Percentiles rank a stretch among this genome's conserved stretches.
Conservation (phyloP, 306 rosid species). For the Dalbergia cultrata region DNA sequence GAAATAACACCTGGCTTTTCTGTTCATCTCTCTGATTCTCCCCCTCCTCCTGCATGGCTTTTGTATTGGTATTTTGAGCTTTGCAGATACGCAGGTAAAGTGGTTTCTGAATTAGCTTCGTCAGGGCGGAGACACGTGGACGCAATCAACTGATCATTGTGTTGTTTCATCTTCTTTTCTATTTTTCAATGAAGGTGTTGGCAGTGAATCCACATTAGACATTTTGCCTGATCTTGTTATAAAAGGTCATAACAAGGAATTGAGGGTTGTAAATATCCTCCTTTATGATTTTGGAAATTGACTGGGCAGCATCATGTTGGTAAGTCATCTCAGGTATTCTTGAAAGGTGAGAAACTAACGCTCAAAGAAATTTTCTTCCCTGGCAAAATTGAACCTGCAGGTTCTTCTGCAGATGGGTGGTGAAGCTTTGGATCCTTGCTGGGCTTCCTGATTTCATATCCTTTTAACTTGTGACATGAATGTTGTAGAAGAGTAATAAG, state of each 20-base stretch:
- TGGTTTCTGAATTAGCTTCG: conserved; percentile 42
- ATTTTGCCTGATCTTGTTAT: conserved; percentile 39
- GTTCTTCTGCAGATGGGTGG: conserved; percentile 28
- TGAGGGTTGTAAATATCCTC: conserved; percentile 31
- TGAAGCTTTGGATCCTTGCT: conserved; percentile 36
- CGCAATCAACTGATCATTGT: conserved; percentile 29
- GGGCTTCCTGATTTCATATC: conserved; percentile 13
- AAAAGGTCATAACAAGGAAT: conserved; percentile 34
- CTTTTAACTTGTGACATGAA: conserved; percentile 24
- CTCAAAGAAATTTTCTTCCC: conserved; percentile 21
- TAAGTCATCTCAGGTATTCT: conserved; percentile 39
- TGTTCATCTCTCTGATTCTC: conserved; percentile 21
- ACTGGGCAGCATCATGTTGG: conserved; percentile 13
- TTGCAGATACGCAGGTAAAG: conserved; percentile 52
- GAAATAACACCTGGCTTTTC: conserved; percentile 40
- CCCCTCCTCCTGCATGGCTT: conserved; percentile 24
- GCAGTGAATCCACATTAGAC: conserved; percentile 10
- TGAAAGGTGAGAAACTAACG: conserved; percentile 10
- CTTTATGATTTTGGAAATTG: conserved; percentile 38
- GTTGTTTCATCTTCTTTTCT: conserved; percentile 6
- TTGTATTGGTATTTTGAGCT: conserved; percentile 43
- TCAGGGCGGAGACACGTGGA: conserved; percentile 28
- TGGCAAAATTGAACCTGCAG: conserved; percentile 1
- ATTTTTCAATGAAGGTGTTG: not conserved
- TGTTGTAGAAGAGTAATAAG: conserved; percentile 7